Evolutionary conservation across 805 yeast species (phyloP).

Genomic region (Candida adriatica): DNA sequence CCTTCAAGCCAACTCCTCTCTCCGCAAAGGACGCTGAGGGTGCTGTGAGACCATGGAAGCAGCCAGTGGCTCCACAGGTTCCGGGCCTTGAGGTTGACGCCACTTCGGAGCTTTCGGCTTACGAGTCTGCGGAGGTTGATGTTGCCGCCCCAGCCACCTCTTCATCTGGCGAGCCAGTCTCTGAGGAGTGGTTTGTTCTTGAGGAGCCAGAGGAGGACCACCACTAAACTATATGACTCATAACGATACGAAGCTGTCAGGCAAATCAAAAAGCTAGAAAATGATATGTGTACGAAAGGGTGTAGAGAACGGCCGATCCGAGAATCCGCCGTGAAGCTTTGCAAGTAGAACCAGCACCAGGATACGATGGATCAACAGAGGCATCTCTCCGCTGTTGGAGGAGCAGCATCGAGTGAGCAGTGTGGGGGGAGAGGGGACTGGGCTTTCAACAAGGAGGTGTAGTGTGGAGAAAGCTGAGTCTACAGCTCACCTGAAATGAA

Average conservation of each 20-base stretch:
- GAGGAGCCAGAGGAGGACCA: constrained; percentile 56
- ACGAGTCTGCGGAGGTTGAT: constrained; percentile 70
- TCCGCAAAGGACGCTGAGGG: constrained; percentile 70
- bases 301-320: too few relatives aligned
- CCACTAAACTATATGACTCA: constrained; percentile 20
- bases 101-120: constrained; percentile 57
- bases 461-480: too few relatives aligned
- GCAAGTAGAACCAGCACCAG: too few relatives aligned
- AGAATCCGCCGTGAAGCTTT: too few relatives aligned
- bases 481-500: too few relatives aligned
- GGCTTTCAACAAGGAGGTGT: too few relatives aligned
- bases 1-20: constrained; percentile 78
- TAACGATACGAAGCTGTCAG: neutral
- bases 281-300: too few relatives aligned
- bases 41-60: constrained; percentile 74
- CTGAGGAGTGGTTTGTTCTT: constrained; percentile 72
- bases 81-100: constrained; percentile 70
- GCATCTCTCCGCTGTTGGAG: too few relatives aligned
- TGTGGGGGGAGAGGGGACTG: too few relatives aligned
- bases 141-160: constrained; percentile 32
- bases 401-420: too few relatives aligned
- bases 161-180: constrained; percentile 39
- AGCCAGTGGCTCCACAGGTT: constrained; percentile 70
- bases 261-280: neutral
- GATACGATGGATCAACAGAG: too few relatives aligned